Evolutionary conservation across 2,329 filamentous ascomycete species (phyloP), one percentile per base, ranked within the genome.

Genomic region (Penicillium sp.): DNA sequence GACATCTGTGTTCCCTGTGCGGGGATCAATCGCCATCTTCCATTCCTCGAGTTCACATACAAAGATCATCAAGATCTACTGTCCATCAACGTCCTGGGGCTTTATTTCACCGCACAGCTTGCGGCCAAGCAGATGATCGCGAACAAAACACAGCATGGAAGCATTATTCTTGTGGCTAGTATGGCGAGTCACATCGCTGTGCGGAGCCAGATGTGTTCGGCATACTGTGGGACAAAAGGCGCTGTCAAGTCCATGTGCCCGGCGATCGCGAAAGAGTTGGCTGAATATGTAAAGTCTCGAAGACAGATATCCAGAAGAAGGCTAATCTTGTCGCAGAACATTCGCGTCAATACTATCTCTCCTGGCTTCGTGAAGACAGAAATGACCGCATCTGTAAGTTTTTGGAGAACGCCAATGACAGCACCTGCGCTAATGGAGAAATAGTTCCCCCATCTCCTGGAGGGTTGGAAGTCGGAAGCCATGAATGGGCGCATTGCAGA

Each of bases 101-200:
- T 76, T 2, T 80, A 77, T 57, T 80, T 76, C 56, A 76, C 71
- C 4, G 79, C 80, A 0, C 77, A 82, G 59, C 60, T 79, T 8
- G 80, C 78, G 2, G 80, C 79, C 0, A 74, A 76, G 53, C 75
- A 77, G 27, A 83, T 84, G 77, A 79, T 83, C 31, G 70, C 72
- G 1, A 83, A 79, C 58, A 75, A 75, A 2, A 82, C 80, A 0
- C 76, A 75, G 50, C 74, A 75, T 49, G 81, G 81, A 0, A 81
- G 80, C 53, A 83, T 83, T 49, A 72, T 84, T 10, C 66, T 83
- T 3, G 78, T 83, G 0, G 81, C 81, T 0, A 81, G 79, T 49
- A 83, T 83, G 61, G 80, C 81, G 0, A 78, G 77, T 27, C 72
- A 80, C 51, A 79, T 82, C 59, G 80, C 80, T 0, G 77, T 82